phyloP scores from a whole-genome alignment of 441 rosid species.

The Eutrema salsugineum region DNA sequence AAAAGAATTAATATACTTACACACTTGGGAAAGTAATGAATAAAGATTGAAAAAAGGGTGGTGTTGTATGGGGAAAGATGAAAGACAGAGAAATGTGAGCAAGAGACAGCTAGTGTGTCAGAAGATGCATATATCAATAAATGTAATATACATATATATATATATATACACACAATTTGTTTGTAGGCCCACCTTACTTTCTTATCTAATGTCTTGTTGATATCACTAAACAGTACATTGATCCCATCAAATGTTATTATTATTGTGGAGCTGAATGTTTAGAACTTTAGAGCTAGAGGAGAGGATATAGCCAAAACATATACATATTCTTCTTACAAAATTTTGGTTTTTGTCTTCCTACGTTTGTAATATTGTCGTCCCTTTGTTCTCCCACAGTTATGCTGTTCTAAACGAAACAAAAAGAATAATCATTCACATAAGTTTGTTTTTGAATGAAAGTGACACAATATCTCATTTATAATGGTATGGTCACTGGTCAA shows the following conservation, averaged over 20 bases:
- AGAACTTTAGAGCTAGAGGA: background rate
- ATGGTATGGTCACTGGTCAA: background rate
- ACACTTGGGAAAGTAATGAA: constrained; percentile 13
- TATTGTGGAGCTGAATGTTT: background rate
- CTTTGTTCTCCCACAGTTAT: background rate
- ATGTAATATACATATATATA: background rate
- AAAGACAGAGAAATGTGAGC: constrained; percentile 31
- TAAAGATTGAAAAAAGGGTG: constrained; percentile 20
- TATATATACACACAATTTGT: background rate
- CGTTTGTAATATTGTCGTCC: background rate
- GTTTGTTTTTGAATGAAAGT: background rate
- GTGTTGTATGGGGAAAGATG: constrained; percentile 31
- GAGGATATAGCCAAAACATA: background rate
- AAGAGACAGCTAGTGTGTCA: constrained; percentile 37
- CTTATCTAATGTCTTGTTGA: constrained; percentile 13
- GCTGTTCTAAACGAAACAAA: background rate
- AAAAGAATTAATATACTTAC: background rate
- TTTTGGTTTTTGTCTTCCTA: background rate
- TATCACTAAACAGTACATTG: constrained; percentile 12
- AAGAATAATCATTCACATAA: background rate
- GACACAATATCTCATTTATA: background rate
- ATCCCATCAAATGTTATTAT: background rate
- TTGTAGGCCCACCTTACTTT: constrained; percentile 1
- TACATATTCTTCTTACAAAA: background rate
- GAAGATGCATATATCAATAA: constrained; percentile 27